Evolutionary conservation across 2,329 filamentous ascomycete genomes (phyloP), one percentile per base, ranked within the genome.

Genomic region (Pseudogymnoascus sp.): DNA sequence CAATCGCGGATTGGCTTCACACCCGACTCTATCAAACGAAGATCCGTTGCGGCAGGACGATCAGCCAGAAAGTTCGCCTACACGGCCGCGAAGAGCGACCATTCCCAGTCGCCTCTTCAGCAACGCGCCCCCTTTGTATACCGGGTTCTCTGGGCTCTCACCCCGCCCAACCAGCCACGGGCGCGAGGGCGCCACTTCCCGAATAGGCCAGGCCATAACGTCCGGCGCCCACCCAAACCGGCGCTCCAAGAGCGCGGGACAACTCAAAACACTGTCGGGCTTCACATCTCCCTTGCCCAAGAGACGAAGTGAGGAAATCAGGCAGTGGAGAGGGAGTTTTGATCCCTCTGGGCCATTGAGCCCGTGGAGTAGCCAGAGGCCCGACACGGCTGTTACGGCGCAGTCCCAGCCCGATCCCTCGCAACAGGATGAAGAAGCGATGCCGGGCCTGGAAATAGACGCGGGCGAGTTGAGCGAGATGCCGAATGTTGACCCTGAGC

Each of bases 271-370:
- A n/a, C 44, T 50, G 9, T 9, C 44, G 15, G 44, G 44, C 6
- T 50, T 50, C 7, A 29, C 44, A n/a, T 26, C 44, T 1, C 23
- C 44, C 44, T 29, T 50, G 15, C 64, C 72, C 3, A 79, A 84
- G 46, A 79, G 83, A 37, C 80, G 84, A 31, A 87, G 83, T 69
- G 83, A 85, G 63, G 85, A 88, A 71, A 86, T 87, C 40, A 80
- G 83, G 11, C 85, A 84, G 68, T 87, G 85, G 84, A 79, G 85
- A 65, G 81, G 83, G 68, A 87, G 84, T 65, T 84, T 85, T 66
- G 81, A 80, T 53, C 78, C 78, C 0, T 78, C 77, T 1, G 75
- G 81, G 60, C 70, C 80, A 62, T 85, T 29, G 44, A 50, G 44
- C 44, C 44, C 44, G 3, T 50, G 44, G 44, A 31, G 44, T 17